These are phyloP conservation scores for Moesziomyces antarcticus DNA, from an alignment of 1,284 basidiomycete genomes.

Conservation along the genomic window DNA sequence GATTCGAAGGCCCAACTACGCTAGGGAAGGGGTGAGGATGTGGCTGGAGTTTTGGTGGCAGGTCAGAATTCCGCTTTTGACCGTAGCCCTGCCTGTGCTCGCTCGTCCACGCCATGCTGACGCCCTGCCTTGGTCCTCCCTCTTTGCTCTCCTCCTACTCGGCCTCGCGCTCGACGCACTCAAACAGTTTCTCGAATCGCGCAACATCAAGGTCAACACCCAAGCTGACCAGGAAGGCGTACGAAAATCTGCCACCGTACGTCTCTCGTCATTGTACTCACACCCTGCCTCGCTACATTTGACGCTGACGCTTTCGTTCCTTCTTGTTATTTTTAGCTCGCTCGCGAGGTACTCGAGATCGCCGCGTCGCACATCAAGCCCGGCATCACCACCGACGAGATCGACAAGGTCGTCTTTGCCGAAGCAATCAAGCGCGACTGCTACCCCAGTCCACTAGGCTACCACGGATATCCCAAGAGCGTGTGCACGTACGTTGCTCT, in stretches of 20 bases:
- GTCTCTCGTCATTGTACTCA: conserved; percentile 5
- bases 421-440: conserved; percentile 89
- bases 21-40: conserved; percentile 64
- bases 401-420: conserved; percentile 91
- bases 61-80: conserved; percentile 52
- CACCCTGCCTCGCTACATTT: no score
- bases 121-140: conserved; percentile 11
- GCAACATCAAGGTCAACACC: conserved; percentile 62
- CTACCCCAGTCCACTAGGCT: conserved; percentile 94
- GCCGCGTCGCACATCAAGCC: conserved; percentile 85
- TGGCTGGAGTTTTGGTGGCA: conserved; percentile 51
- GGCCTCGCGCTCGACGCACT: conserved; percentile 26
- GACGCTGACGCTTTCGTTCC: not conserved
- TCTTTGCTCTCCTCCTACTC: conserved; percentile 37
- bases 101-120: conserved; percentile 14
- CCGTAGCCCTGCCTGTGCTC: conserved; percentile 23
- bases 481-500: conserved; percentile 77
- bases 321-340: conserved; percentile 73
- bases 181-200: conserved; percentile 59
- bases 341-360: conserved; percentile 89
- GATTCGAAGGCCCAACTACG: conserved; percentile 66
- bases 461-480: conserved; percentile 92
- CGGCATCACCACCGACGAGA: conserved; percentile 92
- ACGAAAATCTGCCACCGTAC: conserved; percentile 51
- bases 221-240: conserved; percentile 61